phyloP scores from a whole-genome alignment of 768 basidiomycete genomes.

The Naganishia antarctica region DNA sequence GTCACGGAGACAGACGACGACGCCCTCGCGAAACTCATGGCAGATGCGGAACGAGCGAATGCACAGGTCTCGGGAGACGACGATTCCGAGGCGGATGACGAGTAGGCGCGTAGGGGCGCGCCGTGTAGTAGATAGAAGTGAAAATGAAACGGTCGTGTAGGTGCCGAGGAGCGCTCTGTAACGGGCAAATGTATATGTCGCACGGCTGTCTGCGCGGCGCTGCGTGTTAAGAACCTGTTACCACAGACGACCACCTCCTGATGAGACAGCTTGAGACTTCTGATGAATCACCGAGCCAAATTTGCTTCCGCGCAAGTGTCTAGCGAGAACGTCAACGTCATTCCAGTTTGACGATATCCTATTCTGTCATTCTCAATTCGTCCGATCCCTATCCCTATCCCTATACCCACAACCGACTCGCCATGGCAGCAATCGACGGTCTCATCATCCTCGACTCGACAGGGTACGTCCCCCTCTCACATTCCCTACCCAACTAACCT shows the following conservation, averaged over 20 bases:
- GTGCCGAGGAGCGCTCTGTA: too few relatives aligned
- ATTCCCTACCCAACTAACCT: too few relatives aligned
- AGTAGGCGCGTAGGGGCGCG: too few relatives aligned
- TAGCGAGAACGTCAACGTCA: neutral
- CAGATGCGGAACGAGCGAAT: slow-evolving; percentile 86
- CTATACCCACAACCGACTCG: neutral
- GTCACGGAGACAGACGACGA: slow-evolving; percentile 96
- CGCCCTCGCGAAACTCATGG: slow-evolving; percentile 95
- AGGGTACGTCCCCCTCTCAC: too few relatives aligned
- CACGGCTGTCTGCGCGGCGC: too few relatives aligned
- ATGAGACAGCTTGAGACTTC: neutral
- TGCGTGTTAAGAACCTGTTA: too few relatives aligned
- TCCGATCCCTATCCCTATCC: neutral
- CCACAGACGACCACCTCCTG: too few relatives aligned
- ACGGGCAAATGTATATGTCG: too few relatives aligned
- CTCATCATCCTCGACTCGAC: slow-evolving; percentile 47
- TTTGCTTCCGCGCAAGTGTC: slow-evolving; percentile 7
- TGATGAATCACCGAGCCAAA: neutral
- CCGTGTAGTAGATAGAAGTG: too few relatives aligned
- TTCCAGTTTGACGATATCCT: neutral
- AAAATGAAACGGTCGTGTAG: too few relatives aligned
- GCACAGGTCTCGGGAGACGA: slow-evolving; percentile 94
- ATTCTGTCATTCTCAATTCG: neutral
- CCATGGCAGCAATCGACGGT: slow-evolving; percentile 46
- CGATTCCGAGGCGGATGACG: slow-evolving; percentile 58